These are phyloP conservation scores for Gossypium schwendimanii DNA, from an alignment of 441 rosid species.

Conservation along the genomic window DNA sequence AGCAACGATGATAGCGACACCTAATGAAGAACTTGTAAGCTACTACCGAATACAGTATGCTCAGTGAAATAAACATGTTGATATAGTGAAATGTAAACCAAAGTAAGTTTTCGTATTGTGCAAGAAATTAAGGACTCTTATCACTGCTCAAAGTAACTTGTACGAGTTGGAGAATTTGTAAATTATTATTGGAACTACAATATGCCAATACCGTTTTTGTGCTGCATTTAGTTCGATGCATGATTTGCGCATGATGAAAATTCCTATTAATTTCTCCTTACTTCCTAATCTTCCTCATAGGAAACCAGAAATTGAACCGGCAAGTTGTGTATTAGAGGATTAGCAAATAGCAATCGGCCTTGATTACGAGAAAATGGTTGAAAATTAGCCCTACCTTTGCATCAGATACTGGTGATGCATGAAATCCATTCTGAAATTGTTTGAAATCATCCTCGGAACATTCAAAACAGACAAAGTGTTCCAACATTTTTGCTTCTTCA, in stretches of 20 bases:
- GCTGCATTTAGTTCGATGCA: not conserved
- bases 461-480: constrained; percentile 47
- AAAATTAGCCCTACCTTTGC: constrained; percentile 30
- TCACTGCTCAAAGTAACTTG: not conserved
- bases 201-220: not conserved
- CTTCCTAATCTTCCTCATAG: not conserved
- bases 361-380: not conserved
- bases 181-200: not conserved
- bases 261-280: not conserved
- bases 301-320: not conserved
- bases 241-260: not conserved
- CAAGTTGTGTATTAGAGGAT: not conserved
- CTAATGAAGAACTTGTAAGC: not conserved
- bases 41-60: not conserved
- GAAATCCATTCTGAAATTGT: constrained; percentile 41
- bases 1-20: not conserved
- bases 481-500: constrained; percentile 54
- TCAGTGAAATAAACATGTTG: not conserved
- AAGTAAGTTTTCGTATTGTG: not conserved
- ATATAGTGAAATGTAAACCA: not conserved
- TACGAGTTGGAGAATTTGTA: not conserved
- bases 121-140: not conserved
- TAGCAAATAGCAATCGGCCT: not conserved
- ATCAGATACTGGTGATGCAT: constrained; percentile 32
- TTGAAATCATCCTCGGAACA: constrained; percentile 43